phyloP scores from a whole-genome alignment of 163 green algal species.

The Chlamydomonas reinhardtii region DNA sequence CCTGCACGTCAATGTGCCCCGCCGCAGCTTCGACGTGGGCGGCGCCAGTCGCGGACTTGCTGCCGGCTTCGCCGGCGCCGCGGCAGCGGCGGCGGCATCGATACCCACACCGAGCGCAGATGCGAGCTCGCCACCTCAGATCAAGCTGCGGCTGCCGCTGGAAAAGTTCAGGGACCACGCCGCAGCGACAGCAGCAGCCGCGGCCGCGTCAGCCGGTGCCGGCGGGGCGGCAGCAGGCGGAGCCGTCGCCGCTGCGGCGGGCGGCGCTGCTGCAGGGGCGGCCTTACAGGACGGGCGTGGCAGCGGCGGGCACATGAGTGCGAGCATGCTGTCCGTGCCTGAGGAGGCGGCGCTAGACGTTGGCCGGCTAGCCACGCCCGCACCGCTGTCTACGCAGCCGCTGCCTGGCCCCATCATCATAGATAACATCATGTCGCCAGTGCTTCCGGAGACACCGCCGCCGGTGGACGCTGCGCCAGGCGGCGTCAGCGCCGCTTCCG shows the following conservation, averaged over 20 bases:
- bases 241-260: no score
- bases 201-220: not conserved
- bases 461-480: not conserved
- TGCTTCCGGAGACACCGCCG: not conserved
- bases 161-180: not conserved
- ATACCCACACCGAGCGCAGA: not conserved
- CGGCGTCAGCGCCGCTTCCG: not conserved
- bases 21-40: not conserved
- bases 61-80: no score
- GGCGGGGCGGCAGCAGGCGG: not conserved
- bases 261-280: not conserved
- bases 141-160: not conserved
- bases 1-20: not conserved
- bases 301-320: not conserved
- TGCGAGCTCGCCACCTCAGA: not conserved
- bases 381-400: not conserved
- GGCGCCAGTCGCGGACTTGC: no score
- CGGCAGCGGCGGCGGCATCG: no score
- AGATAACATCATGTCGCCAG: not conserved
- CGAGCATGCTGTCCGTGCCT: conserved; percentile 2
- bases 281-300: not conserved
- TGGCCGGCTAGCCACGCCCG: no score
- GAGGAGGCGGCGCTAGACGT: not conserved
- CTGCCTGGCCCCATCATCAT: not conserved
- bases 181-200: not conserved